Evolutionary conservation across 257 asterid genomes (phyloP).

Genomic region (Cinchona pubescens): DNA sequence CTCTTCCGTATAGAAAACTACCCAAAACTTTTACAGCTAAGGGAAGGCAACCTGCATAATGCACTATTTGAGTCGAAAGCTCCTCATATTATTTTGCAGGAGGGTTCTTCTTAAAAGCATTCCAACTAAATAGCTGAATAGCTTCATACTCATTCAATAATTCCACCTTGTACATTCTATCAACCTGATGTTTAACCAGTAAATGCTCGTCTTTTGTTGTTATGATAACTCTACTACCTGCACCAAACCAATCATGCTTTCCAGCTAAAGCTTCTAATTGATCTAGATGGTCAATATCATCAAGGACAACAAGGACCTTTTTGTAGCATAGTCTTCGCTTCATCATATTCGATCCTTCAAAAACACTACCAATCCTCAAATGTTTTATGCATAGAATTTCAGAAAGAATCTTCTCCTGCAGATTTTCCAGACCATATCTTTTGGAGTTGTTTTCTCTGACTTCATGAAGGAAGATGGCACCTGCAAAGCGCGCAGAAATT

Average conservation of each 20-base stretch:
- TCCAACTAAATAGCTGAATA: neutral
- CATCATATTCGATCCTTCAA: no score
- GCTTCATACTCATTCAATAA: neutral
- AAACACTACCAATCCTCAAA: no score
- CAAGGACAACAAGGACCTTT: no score
- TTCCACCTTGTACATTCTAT: neutral
- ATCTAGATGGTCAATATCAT: no score
- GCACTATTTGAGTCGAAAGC: no score
- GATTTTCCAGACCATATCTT: neutral
- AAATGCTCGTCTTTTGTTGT: conserved; percentile 10
- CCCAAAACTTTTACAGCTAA: conserved; percentile 4
- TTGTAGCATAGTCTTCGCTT: no score
- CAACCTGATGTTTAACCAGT: neutral
- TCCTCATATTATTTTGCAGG: neutral
- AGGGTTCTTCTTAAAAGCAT: neutral
- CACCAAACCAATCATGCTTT: conserved; percentile 5
- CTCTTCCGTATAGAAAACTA: neutral
- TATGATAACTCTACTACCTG: conserved; percentile 16
- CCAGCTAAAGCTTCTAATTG: conserved; percentile 7
- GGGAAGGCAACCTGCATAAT: neutral
- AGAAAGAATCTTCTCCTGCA: no score
- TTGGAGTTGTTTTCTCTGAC: neutral
- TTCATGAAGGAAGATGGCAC: neutral
- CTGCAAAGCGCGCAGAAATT: neutral
- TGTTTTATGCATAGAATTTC: no score